A percentile compares a stretch with the other conserved stretches of the same genome.
These are phyloP conservation scores for Zanthoxylum bungeanum DNA, from an alignment of 345 rosid species.

Conservation along the genomic window DNA sequence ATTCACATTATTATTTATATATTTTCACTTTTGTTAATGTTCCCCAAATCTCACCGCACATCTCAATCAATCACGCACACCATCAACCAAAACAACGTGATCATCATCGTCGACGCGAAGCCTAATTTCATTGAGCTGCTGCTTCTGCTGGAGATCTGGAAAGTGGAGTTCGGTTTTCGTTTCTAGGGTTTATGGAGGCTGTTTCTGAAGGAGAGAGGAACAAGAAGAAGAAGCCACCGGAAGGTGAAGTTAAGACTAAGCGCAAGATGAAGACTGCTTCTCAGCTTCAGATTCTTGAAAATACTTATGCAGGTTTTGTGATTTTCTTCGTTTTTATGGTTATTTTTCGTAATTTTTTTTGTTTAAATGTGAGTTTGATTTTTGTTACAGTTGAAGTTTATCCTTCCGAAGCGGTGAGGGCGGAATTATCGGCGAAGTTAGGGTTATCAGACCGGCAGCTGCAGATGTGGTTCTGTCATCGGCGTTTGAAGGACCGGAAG, in stretches of 20 bases:
- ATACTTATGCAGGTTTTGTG: slow-evolving; percentile 64
- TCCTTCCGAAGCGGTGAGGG: slow-evolving; percentile 72
- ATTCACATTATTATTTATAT: slow-evolving; percentile 11
- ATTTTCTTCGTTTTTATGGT: background rate
- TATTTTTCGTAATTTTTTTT: background rate
- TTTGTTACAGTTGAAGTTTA: slow-evolving; percentile 56
- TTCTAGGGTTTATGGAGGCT: slow-evolving; percentile 41
- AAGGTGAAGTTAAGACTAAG: slow-evolving; percentile 66
- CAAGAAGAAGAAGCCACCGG: slow-evolving; percentile 63
- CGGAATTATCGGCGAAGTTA: slow-evolving; percentile 66
- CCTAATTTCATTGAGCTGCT: slow-evolving; percentile 9
- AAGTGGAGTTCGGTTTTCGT: background rate
- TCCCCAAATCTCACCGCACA: slow-evolving; percentile 49
- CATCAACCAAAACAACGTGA: background rate
- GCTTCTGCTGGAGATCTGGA: background rate
- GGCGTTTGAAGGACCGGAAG: slow-evolving; percentile 86
- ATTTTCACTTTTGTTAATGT: slow-evolving; percentile 27
- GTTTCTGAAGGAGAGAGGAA: slow-evolving; percentile 51
- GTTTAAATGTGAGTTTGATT: slow-evolving; percentile 1
- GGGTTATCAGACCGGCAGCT: slow-evolving; percentile 86
- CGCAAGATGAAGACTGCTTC: slow-evolving; percentile 93
- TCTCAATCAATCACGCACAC: slow-evolving; percentile 47
- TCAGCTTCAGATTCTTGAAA: slow-evolving; percentile 82
- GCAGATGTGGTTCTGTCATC: slow-evolving; percentile 99
- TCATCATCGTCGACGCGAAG: slow-evolving; percentile 20